Evolutionary conservation across 257 asterid species (phyloP).

Genomic region (Rhazya stricta): DNA sequence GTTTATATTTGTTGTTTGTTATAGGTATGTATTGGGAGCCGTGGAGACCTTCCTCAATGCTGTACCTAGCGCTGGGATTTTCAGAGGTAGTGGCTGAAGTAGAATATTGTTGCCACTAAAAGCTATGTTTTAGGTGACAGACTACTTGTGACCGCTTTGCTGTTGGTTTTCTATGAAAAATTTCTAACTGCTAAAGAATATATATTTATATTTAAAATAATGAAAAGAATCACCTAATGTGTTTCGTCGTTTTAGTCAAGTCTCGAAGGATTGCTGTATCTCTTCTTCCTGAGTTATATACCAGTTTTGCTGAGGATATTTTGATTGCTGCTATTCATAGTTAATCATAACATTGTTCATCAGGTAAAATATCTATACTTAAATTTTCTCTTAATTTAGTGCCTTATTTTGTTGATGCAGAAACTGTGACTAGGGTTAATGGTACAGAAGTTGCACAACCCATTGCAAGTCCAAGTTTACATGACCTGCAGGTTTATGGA

Average conservation of each 20-base stretch:
- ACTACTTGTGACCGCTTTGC: background rate
- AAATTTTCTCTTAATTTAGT: background rate
- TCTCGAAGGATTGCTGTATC: background rate
- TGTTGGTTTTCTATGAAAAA: background rate
- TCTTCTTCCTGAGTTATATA: constrained; percentile 1
- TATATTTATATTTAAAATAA: too few relatives aligned
- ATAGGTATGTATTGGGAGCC: constrained; percentile 96
- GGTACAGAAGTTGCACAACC: constrained; percentile 76
- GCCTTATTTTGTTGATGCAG: constrained; percentile 33
- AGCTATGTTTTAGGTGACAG: background rate
- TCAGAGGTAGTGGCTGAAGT: constrained; percentile 51
- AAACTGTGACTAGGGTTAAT: constrained; percentile 70
- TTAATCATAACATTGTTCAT: background rate
- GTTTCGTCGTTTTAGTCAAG: background rate
- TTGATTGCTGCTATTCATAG: constrained; percentile 5
- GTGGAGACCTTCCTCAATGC: constrained; percentile 97
- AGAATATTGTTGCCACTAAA: background rate
- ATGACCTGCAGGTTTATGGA: constrained; percentile 95
- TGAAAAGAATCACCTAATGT: background rate
- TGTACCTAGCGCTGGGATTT: constrained; percentile 90
- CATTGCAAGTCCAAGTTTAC: constrained; percentile 86
- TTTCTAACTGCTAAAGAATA: background rate
- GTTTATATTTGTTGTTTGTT: constrained; percentile 13
- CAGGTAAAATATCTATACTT: background rate
- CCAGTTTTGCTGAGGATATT: background rate